A percentile compares a stretch with the other conserved stretches of the same genome.
Evolutionary conservation across 495 filamentous ascomycete genomes (phyloP).

Genomic region (Aspergillus leporis): DNA sequence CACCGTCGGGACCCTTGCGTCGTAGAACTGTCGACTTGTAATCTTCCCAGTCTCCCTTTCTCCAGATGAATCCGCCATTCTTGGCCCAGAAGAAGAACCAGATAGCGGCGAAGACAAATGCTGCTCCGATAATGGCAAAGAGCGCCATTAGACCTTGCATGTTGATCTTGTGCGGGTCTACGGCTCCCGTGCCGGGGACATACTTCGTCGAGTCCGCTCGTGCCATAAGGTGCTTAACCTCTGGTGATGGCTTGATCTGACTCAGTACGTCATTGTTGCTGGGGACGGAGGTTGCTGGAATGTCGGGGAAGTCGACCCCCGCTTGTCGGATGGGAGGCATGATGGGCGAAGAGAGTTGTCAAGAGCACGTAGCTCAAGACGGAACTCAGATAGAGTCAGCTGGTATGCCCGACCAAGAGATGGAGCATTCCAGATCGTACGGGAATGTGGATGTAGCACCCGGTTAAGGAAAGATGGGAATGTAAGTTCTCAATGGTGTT

Average conservation of each 20-base stretch:
- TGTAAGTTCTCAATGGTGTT: neutral
- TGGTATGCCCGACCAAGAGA: neutral
- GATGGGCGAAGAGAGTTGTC: slow-evolving; percentile 27
- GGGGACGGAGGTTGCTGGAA: slow-evolving; percentile 24
- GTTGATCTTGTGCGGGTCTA: slow-evolving; percentile 70
- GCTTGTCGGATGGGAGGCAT: slow-evolving; percentile 37
- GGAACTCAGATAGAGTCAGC: slow-evolving; percentile 20
- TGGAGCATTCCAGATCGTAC: neutral
- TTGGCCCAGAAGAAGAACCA: slow-evolving; percentile 99
- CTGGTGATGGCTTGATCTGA: neutral
- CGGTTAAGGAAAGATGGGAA: neutral
- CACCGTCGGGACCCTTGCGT: slow-evolving; percentile 85
- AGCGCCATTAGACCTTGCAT: slow-evolving; percentile 80
- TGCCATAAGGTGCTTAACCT: slow-evolving; percentile 15
- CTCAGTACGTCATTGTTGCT: slow-evolving; percentile 6
- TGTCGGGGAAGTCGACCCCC: slow-evolving; percentile 28
- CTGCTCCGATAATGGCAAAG: slow-evolving; percentile 80
- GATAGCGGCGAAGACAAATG: slow-evolving; percentile 71
- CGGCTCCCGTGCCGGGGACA: slow-evolving; percentile 51
- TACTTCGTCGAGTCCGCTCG: slow-evolving; percentile 28
- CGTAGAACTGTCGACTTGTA: slow-evolving; percentile 97
- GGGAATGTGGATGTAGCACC: slow-evolving; percentile 1
- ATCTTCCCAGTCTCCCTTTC: slow-evolving; percentile 88
- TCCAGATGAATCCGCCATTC: slow-evolving; percentile 90
- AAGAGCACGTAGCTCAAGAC: slow-evolving; percentile 45